These are phyloP conservation scores for Xylariaceae sp. DNA, from an alignment of 2,329 filamentous ascomycete genomes.

Conservation along the genomic window DNA sequence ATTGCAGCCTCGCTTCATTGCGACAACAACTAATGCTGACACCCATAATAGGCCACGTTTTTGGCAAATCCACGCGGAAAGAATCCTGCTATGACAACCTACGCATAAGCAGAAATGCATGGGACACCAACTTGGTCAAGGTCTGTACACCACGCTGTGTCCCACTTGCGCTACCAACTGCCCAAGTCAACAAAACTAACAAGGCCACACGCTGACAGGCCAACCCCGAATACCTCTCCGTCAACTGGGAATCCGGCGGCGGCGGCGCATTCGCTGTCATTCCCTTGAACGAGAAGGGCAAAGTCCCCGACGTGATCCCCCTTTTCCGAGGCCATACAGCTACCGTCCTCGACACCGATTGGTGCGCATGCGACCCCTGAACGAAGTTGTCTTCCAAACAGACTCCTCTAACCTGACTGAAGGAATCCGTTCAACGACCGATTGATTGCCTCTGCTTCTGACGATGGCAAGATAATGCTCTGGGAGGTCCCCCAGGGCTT, in stretches of 20 bases:
- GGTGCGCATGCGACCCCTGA: conserved; percentile 50
- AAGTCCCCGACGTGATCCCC: conserved; percentile 86
- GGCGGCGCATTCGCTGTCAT: conserved; percentile 97
- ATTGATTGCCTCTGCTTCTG: conserved; percentile 87
- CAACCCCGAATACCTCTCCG: conserved; percentile 91
- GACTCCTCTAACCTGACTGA: conserved; percentile 28
- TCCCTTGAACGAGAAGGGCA: conserved; percentile 82
- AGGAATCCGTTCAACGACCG: conserved; percentile 97
- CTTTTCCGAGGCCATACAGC: conserved; percentile 95
- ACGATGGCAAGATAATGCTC: conserved; percentile 95
- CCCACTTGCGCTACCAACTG: neutral
- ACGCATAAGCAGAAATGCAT: conserved; percentile 95
- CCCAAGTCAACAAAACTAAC: conserved; percentile 15
- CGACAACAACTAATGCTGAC: conserved; percentile 20
- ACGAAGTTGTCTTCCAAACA: conserved; percentile 7
- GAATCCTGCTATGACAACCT: conserved; percentile 99
- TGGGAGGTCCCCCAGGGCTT: conserved; percentile 93
- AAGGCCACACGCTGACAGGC: conserved; percentile 51
- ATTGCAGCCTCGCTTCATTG: conserved; percentile 14
- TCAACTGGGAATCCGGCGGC: conserved; percentile 97
- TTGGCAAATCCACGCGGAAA: conserved; percentile 91
- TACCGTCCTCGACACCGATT: conserved; percentile 94
- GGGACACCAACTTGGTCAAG: conserved; percentile 98
- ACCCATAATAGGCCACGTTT: conserved; percentile 76
- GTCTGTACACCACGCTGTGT: conserved; percentile 39